phyloP scores from a whole-genome alignment of 129 eudicot genomes.

The Logfia minima region DNA sequence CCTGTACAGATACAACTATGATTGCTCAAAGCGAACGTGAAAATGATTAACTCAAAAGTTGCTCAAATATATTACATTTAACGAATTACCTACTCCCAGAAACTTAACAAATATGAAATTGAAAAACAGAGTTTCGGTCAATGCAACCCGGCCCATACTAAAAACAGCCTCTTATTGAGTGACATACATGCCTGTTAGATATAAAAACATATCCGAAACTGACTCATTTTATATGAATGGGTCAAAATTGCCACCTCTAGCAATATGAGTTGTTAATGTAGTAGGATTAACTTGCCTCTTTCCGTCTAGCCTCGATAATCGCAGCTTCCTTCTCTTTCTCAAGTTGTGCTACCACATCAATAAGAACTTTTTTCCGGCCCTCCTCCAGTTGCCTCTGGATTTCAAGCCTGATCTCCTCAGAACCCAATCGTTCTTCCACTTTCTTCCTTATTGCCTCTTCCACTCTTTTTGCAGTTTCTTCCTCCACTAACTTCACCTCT shows the following conservation, averaged over 20 bases:
- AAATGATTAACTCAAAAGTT: background rate
- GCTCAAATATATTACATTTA: no score
- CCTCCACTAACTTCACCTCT: slow-evolving; percentile 75
- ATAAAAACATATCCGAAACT: background rate
- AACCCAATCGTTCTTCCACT: slow-evolving; percentile 73
- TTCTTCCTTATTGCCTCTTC: slow-evolving; percentile 70
- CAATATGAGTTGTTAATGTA: background rate
- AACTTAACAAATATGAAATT: background rate
- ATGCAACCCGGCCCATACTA: background rate
- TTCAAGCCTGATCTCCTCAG: slow-evolving; percentile 69
- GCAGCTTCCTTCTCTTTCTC: slow-evolving; percentile 95
- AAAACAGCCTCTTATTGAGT: background rate
- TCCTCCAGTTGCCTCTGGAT: slow-evolving; percentile 65
- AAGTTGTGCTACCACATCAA: slow-evolving; percentile 85
- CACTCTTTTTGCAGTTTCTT: slow-evolving; percentile 93
- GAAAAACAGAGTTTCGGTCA: background rate
- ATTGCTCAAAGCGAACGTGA: background rate
- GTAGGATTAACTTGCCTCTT: slow-evolving; percentile 51
- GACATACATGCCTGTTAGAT: background rate
- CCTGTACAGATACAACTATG: slow-evolving; percentile 34
- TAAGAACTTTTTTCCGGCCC: slow-evolving; percentile 71
- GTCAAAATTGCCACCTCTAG: background rate
- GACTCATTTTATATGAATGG: background rate
- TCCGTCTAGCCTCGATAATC: slow-evolving; percentile 62
- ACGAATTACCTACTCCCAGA: background rate